Base-by-base conservation (phyloP, 169 alveolate species). In the Plasmodium fragile region DNA sequence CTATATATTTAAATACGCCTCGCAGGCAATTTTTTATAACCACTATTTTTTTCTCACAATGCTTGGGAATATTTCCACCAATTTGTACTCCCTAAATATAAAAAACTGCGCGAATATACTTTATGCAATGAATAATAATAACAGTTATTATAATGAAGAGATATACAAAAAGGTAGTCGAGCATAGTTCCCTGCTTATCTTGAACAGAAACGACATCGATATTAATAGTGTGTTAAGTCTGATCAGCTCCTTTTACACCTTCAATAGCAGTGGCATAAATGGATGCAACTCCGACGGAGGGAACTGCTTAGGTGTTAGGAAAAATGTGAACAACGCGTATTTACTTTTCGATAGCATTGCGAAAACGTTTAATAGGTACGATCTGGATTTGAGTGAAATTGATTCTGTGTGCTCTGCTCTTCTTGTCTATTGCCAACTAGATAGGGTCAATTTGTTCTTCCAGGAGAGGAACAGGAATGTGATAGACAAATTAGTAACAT, bases 1-100 rank as follows among this genome's bases (percentile, higher is more conserved):
- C 34, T 83, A 93, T 53, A 82, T 96, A 34, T 96, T 91, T 90
- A 95, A 94, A 53, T 96, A 96, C 81, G 75, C 95, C 59, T 96
- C 97, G 6, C 87, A 83, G 65, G 78, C 95, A 55, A 65, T 34
- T 71, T 91, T 83, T 80, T 91, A 94, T 65, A 95, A 95, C 84
- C 85, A 96, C 65, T 80, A 83, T 78, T 96, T 96, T 79, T 93
- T 94, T 55, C 83, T 84, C 18, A 84, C 92, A 13, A 84, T 84
- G 92, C 69, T 84, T 72, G 92, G 92, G 49, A 84, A 84, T 84
- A 84, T 84, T 18, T 73, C 70, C 36, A 32, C 75, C 34, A 41
- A 84, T 84, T 84, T 84, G 59, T 65, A 84, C 59, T 84, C 92
- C 25, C 41, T 84, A 43, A 84, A 84, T 84, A 43, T 84, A 75